Conservation (phyloP, 805 yeast species). For the Wickerhamomyces ciferrii region DNA sequence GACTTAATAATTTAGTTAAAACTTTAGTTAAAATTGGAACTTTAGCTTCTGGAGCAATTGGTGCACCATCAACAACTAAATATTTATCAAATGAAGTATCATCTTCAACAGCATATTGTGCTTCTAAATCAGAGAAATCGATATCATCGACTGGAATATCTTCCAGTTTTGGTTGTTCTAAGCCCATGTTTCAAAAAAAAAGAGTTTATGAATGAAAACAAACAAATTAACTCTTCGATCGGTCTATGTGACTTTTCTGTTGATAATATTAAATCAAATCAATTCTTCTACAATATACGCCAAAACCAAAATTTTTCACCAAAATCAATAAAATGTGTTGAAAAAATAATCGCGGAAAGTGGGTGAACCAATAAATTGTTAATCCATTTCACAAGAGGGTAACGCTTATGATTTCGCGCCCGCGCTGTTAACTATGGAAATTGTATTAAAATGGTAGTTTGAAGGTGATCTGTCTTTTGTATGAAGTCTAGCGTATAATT, state of each 20-base stretch:
- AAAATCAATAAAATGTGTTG: not conserved
- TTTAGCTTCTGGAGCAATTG: slow-evolving; percentile 88
- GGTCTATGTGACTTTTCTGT: not conserved
- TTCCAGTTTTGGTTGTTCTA: slow-evolving; percentile 32
- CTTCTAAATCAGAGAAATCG: slow-evolving; percentile 84
- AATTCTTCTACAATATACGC: not conserved
- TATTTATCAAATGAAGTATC: slow-evolving; percentile 65
- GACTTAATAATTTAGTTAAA: slow-evolving; percentile 69
- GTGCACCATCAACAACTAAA: slow-evolving; percentile 91
- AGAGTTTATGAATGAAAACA: not conserved
- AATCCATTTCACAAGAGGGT: too few species aligned
- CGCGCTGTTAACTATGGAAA: too few species aligned
- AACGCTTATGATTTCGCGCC: too few species aligned
- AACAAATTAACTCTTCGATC: not conserved
- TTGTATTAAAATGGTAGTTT: too few species aligned
- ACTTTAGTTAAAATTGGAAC: slow-evolving; percentile 82
- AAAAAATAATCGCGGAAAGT: not conserved
- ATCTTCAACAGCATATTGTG: slow-evolving; percentile 58
- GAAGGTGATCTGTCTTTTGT: too few species aligned
- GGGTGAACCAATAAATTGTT: too few species aligned
- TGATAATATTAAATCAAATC: not conserved
- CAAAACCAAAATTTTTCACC: not conserved
- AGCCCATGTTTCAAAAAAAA: slow-evolving; percentile 5
- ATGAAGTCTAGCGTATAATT: too few species aligned
- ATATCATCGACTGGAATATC: slow-evolving; percentile 57